Evolutionary conservation across 371 early-diverging fungal genomes (phyloP), one percentile per base, ranked within the genome.

Genomic region (Mortierella sp.): DNA sequence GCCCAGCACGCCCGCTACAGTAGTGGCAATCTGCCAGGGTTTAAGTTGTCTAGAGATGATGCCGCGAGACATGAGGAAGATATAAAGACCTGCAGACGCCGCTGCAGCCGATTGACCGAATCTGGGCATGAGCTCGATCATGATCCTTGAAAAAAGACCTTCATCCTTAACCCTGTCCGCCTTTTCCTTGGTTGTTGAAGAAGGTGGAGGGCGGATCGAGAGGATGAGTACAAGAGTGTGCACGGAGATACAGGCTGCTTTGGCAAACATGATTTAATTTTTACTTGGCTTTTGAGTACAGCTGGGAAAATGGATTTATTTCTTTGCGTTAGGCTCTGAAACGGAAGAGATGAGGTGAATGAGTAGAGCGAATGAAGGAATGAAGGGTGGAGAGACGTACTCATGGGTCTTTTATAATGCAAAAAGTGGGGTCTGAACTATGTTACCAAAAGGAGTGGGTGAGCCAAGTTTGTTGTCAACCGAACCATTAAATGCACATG

Each of bases 141-240:
- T 72, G 62, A 68, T 19, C 22, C 47, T 37, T 0, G 65, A 64
- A 34, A 72, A 68, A 28, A 68, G 54, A 9, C 78, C 78, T 35
- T 77, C 78, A 26, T 77, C 72, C 51, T 77, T 77, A 68, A 72
- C 66, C 53, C 64, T 77, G 62, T 77, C 78, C 0, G 68, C 54
- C 17, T 61, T 72, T 55, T 71, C 72, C 53, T 67, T 68, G 19
- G 59, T 72, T 37, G 51, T 61, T 3, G 78, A 71, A 34, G 78
- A 77, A 2, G 35, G 42, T 2, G 78, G 78, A 9, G 68, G 78
- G 0, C 72, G 64, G 51, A 77, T 68, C 6, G 78, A 77, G 42
- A 77, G 66, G 45, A 77, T 47, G 26, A 61, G 19, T 37, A 57
- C 62, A 5, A 68, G 56, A 13, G 78, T 77, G 26, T 77, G 78